Evolutionary conservation across 768 basidiomycete genomes (phyloP).

Genomic region (Russula virescens): DNA sequence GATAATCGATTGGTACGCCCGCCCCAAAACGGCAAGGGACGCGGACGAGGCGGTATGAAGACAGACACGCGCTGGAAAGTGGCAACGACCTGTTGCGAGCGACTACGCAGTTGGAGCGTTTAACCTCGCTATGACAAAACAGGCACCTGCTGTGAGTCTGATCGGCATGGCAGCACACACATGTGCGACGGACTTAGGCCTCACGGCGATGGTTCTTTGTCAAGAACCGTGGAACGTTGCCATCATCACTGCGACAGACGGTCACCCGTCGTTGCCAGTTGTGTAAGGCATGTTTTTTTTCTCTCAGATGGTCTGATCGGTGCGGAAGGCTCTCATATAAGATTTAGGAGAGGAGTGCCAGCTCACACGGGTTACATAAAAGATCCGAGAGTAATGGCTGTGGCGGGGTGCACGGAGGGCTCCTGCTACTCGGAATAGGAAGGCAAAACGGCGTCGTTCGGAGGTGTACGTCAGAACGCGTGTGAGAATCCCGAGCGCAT

Average conservation of each 20-base stretch:
- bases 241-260: too few relatives aligned
- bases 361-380: neutral
- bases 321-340: too few relatives aligned
- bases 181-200: neutral
- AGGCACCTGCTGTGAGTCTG: neutral
- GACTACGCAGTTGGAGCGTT: neutral
- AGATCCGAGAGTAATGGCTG: neutral
- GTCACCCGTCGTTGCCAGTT: too few relatives aligned
- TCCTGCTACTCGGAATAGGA: constrained; percentile 3
- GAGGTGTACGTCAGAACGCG: neutral
- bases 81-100: neutral
- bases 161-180: constrained; percentile 11
- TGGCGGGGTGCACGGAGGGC: neutral
- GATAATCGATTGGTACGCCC: too few relatives aligned
- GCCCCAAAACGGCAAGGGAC: too few relatives aligned
- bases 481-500: neutral
- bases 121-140: neutral
- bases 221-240: neutral
- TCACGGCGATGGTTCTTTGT: neutral
- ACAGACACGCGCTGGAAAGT: too few relatives aligned
- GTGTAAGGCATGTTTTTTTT: too few relatives aligned
- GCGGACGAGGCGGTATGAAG: too few relatives aligned
- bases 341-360: too few relatives aligned
- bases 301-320: too few relatives aligned
- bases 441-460: neutral